Evolutionary conservation across 305 asterid species (phyloP), one percentile per base, ranked within the genome.

Genomic region (Coffea humblotiana): DNA sequence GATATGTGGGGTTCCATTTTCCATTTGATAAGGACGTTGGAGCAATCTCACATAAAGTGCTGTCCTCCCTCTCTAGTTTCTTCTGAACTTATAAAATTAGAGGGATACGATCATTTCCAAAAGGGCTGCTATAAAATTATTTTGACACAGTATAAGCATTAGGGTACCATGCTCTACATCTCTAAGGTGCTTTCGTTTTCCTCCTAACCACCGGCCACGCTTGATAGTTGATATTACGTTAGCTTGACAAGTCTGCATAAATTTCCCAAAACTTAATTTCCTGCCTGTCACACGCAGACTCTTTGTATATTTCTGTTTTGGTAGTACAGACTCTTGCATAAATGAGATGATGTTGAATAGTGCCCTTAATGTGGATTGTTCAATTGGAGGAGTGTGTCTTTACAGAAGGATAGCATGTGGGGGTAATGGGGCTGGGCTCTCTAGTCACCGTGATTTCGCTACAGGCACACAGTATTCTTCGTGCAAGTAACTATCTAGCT

Each of bases 391-490:
- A 65, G 71, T 77, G 78, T 25, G 85, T 80, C 70, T 85, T 87
- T 88, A 90, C 94, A 90, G 90, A 77, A 75, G 86, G 91, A 85
- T 60, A 74, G 87, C 94, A 92, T 91, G 88, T 90, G 94, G 81
- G 77, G 71, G 78, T 13, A 70, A 40, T 40, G 48, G 29, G 54
- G 19, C 79, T 70, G 83, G 88, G 75, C 61, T 77, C 71, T 76
- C 71, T 78, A 15, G 74, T 79, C 71, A 80, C 67, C 75, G 78
- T 52, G 69, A 79, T 40, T 3, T 40, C 43, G 43, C 43, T 5
- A 40, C 43, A 3, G 43, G 6, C 32, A 32, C 32, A 32, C 32
- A 32, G 2, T 32, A 1, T 32, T 32, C 32, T 32, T 32, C 32
- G 2, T 32, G 32, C 32, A 32, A 32, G 2, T 32, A 32, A 1